Evolutionary conservation across 73 alveolate species (phyloP), one percentile per base, ranked within the genome.

Genomic region (Durusdinium trenchii): DNA sequence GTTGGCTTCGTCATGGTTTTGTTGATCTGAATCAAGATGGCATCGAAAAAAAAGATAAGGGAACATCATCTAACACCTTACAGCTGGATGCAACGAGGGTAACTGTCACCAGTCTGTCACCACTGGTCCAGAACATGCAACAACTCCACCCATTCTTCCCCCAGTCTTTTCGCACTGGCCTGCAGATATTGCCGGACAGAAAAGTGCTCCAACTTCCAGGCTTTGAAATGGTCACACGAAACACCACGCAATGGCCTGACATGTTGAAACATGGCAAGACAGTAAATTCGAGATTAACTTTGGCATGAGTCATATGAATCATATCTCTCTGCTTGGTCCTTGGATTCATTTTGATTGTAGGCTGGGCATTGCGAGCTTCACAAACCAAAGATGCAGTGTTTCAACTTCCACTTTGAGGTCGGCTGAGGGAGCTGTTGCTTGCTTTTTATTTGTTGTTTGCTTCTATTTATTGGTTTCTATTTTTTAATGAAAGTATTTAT

Each of bases 361-460:
- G 98, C 98, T 47, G 98, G 98, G 87, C 98, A 91, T 48, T 91
- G 98, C 76, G 98, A 91, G 89, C 87, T 69, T 60, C 98, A 91
- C 98, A 91, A 91, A 64, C 98, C 98, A 45, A 84, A 84, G 64
- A 91, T 91, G 98, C 98, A 91, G 82, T 91, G 98, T 60, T 91
- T 91, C 85, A 52, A 67, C 98, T 91, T 91, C 76, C 98, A 91
- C 87, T 91, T 91, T 54, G 98, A 91, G 98, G 98, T 52, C 50
- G 52, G 30, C 18, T 9, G 57, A 75, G 51, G 16, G 42, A 2
- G 46, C n/a, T 64, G 43, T 30, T 64, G 79, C 16, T 30, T 64
- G 20, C n/a, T n/a, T n/a, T n/a, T n/a, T n/a, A n/a, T n/a, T n/a
- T n/a, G n/a, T n/a, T n/a, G n/a, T n/a, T n/a, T n/a, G n/a, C n/a